Evolutionary conservation across 2,329 filamentous ascomycete genomes (phyloP).

Genomic region (Tothia fuscella): DNA sequence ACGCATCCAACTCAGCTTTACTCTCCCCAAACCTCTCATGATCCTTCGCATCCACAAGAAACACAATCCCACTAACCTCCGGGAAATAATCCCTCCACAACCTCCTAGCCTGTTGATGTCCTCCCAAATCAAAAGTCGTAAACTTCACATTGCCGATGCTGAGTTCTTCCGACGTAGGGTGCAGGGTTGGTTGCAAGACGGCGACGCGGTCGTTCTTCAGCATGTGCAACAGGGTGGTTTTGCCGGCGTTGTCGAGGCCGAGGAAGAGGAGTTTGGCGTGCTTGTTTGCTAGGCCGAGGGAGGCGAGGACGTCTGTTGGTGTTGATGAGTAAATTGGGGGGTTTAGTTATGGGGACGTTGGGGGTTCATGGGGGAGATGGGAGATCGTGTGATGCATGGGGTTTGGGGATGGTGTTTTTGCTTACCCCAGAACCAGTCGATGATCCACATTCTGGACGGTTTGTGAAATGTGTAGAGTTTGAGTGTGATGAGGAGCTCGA

Average conservation of each 20-base stretch:
- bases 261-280: constrained; percentile 82
- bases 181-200: constrained; percentile 76
- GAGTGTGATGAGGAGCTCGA: no score
- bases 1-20: constrained; percentile 85
- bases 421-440: constrained; percentile 7
- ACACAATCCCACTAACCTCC: constrained; percentile 88
- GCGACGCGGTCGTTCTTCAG: constrained; percentile 93
- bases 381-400: background rate
- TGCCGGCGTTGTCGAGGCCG: constrained; percentile 86
- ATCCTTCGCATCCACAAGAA: constrained; percentile 96
- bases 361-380: background rate
- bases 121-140: constrained; percentile 86
- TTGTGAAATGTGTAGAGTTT: no score
- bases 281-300: constrained; percentile 83
- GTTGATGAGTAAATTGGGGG: background rate
- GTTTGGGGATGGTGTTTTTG: background rate
- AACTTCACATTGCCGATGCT: constrained; percentile 55
- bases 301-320: constrained; percentile 51
- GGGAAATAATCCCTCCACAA: constrained; percentile 97
- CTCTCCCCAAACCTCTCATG: constrained; percentile 87
- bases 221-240: constrained; percentile 91
- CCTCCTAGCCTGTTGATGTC: constrained; percentile 63
- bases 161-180: constrained; percentile 62
- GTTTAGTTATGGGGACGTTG: background rate
- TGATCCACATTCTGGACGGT: constrained; percentile 6